Base-by-base conservation (phyloP, 2,329 filamentous ascomycete genomes). In the Penicillium paneum region DNA sequence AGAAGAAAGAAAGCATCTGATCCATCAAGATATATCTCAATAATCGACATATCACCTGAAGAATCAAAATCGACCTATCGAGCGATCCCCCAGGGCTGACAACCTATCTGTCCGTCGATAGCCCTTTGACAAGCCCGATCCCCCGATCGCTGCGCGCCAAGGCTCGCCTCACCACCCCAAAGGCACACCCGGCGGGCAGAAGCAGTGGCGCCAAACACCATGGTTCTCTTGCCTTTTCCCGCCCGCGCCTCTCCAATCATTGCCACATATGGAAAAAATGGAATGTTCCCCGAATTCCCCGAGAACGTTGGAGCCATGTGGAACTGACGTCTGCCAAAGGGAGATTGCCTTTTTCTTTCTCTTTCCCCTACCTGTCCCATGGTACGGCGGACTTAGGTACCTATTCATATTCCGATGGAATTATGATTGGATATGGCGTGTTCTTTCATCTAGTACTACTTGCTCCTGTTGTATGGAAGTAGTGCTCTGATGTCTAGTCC, bases 251-350 rank as follows among this genome's bases (percentile, higher is more conserved):
- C 17, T 10, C 48, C 50, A 53, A 48, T 47, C 43, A 28, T 32
- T 32, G 21, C 21, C 5, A 24, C 21, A 24, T 24, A 34, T 28
- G n/a, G n/a, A 26, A 19, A 44, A 31, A 35, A 17, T 24, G 5
- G 38, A 43, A 42, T 21, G 52, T 32, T 50, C 40, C 46, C 40
- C 52, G 46, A 54, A 21, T 26, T 26, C 32, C 32, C 45, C 45
- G 36, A 40, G 39, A 24, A 17, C 28, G 45, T 29, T 53, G 12
- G 32, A n/a, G 40, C 46, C 52, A 50, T 54, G 46, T 54, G 52
- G 52, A 50, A 12, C 39, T 44, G 46, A 50, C 52, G 28, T 54
- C 38, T 29, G 36, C 40, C 31, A 49, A 35, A 35, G 26, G 5
- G 39, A n/a, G n/a, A n/a, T 41, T 8, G 15, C 8, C 5, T n/a